Evolutionary conservation across 345 rosid genomes (phyloP).

Genomic region (Theobroma cacao): DNA sequence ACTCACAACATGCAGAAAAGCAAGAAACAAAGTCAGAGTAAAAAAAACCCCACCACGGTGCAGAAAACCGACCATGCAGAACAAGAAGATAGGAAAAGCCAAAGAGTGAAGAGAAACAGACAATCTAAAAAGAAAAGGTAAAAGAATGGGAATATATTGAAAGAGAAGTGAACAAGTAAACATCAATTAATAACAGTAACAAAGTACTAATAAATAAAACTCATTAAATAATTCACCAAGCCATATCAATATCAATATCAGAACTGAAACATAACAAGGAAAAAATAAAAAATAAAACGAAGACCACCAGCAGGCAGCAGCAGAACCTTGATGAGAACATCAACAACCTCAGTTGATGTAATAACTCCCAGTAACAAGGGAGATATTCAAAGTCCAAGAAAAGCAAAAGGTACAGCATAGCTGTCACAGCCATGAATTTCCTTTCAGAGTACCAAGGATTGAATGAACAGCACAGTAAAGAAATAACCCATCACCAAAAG

Average conservation of each 20-base stretch:
- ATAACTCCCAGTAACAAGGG: slow-evolving; percentile 40
- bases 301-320: not conserved
- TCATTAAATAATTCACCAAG: not conserved
- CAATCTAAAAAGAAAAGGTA: slow-evolving; percentile 7
- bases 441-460: slow-evolving; percentile 29
- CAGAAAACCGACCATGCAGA: not conserved
- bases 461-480: slow-evolving; percentile 28
- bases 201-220: not conserved
- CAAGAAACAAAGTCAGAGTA: slow-evolving; percentile 4
- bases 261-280: slow-evolving; percentile 12
- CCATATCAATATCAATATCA: slow-evolving; percentile 2
- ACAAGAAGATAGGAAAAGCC: slow-evolving; percentile 14
- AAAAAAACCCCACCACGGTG: slow-evolving; percentile 8
- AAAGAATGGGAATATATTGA: slow-evolving; percentile 14
- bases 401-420: slow-evolving; percentile 29
- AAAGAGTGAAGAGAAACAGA: slow-evolving; percentile 17
- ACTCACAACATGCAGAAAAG: slow-evolving; percentile 7
- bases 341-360: slow-evolving; percentile 32
- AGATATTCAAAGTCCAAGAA: slow-evolving; percentile 38
- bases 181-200: slow-evolving; percentile 2
- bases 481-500: slow-evolving; percentile 38
- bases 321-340: slow-evolving; percentile 14
- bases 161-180: not conserved
- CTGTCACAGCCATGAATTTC: slow-evolving; percentile 48
- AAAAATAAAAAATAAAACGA: not conserved